These are phyloP conservation scores for Casaregolazyma lundiana DNA, from an alignment of 1,139 yeast genomes.

Conservation along the genomic window DNA sequence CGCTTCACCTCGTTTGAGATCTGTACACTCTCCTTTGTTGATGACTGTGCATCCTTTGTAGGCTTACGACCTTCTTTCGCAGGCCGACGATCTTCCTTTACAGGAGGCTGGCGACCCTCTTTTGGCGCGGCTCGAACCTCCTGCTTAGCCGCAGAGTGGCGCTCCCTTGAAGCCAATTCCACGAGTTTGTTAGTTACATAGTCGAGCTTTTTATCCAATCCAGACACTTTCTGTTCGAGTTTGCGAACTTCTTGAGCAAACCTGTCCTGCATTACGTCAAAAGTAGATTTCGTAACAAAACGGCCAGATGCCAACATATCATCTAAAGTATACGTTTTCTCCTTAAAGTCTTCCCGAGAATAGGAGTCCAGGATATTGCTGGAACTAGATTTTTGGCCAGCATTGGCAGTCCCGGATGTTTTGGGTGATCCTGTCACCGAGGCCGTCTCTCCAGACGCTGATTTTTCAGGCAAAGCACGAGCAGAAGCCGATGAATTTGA, in stretches of 20 bases:
- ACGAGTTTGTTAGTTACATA: not conserved
- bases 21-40: not conserved
- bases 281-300: slow-evolving; percentile 19
- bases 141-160: not conserved
- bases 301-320: slow-evolving; percentile 19
- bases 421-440: not conserved
- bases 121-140: not conserved
- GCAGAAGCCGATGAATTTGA: not conserved
- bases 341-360: slow-evolving; percentile 15
- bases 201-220: slow-evolving; percentile 13
- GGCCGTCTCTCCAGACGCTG: not conserved
- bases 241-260: slow-evolving; percentile 12
- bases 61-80: not conserved
- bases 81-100: not conserved
- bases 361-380: slow-evolving; percentile 14
- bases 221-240: slow-evolving; percentile 14
- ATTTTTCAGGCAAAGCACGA: not conserved
- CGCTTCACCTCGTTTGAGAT: no score
- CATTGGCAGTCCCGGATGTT: not conserved
- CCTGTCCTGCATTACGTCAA: slow-evolving; percentile 13
- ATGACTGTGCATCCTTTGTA: not conserved
- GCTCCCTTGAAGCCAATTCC: not conserved
- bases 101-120: not conserved
- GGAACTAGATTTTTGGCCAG: not conserved
- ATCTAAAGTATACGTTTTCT: slow-evolving; percentile 14